Evolutionary conservation across 768 basidiomycete genomes (phyloP), one percentile per base, ranked within the genome.

Genomic region (Phylloporus arenicola): DNA sequence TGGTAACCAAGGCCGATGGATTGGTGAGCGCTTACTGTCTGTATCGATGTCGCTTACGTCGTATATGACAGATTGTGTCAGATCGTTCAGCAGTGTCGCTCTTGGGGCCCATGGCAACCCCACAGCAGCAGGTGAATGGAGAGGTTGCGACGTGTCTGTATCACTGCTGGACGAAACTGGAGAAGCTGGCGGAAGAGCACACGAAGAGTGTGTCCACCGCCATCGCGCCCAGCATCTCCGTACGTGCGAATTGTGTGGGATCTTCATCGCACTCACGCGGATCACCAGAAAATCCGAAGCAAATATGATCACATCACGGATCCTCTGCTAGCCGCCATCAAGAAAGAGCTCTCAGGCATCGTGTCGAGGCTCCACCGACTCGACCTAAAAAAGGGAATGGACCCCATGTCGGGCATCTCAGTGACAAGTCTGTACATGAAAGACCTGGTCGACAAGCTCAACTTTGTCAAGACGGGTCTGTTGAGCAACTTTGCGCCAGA

Each of bases 361-460:
- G 75, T 96, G 40, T 80, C 85, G 2, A 82, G 86, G 46, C 74
- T 99, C 25, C 95, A 98, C 68, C 81, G 87, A 6, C 79, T 90
- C 40, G 89, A 93, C 64, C 84, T 94, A 61, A 79, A 80, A 44
- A 87, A 84, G 68, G 71, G 80, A 9, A 68, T 79, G 10, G 90
- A 92, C 55, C 77, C 86, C 1, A 75, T 75, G 68, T 71, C 78
- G 39, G 79, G 78, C 16, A 67, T 73, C 50, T 61, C 72, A 1
- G 74, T 67, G 1, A 71, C 73, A 57, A 95, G 90, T 67, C 67
- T 84, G 13, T 98, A 97, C 68, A 88, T 97, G 81, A 88, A 89
- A 17, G 62, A 63, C n/a, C 74, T 99, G 48, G 79, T 83, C 8
- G 94, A 96, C 50, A 96, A 65, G 24, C 71, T 99, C 41, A 70